These are phyloP conservation scores for Cyberlindnera americana DNA, from an alignment of 805 yeast species.

Conservation along the genomic window DNA sequence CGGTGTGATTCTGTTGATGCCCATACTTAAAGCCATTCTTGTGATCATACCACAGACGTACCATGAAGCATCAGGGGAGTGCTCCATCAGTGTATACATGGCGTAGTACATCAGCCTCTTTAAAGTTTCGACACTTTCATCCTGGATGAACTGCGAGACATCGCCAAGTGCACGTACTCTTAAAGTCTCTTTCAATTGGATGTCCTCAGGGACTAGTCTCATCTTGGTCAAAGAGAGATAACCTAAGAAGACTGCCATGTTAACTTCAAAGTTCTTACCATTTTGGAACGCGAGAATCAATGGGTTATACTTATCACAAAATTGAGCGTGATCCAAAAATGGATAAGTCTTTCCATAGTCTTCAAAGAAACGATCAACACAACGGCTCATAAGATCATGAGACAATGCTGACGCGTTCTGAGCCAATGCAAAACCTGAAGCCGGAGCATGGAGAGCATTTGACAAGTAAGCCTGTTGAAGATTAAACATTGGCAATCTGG, in stretches of 20 bases:
- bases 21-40: conserved; percentile 42
- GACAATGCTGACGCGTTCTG: conserved; percentile 1
- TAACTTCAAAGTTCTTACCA: conserved; percentile 42
- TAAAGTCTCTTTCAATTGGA: conserved; percentile 38
- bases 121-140: conserved; percentile 39
- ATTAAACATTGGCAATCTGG: conserved; percentile 1
- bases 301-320: conserved; percentile 26
- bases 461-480: conserved; percentile 12
- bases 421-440: conserved; percentile 1
- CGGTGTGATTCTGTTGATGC: conserved; percentile 36
- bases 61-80: conserved; percentile 49
- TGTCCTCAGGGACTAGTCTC: conserved; percentile 34
- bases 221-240: conserved; percentile 46
- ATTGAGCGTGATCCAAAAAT: conserved; percentile 11
- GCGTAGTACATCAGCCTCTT: conserved; percentile 42
- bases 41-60: conserved; percentile 46
- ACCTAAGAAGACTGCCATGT: conserved; percentile 53
- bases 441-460: conserved; percentile 5
- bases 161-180: conserved; percentile 40
- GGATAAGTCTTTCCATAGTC: conserved; percentile 11
- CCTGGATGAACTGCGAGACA: conserved; percentile 35
- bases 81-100: conserved; percentile 48
- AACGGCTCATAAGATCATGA: conserved; percentile 2
- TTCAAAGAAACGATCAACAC: conserved; percentile 32
- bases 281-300: conserved; percentile 6